phyloP scores from a whole-genome alignment of 163 green algal genomes.

The Volvox carteri region DNA sequence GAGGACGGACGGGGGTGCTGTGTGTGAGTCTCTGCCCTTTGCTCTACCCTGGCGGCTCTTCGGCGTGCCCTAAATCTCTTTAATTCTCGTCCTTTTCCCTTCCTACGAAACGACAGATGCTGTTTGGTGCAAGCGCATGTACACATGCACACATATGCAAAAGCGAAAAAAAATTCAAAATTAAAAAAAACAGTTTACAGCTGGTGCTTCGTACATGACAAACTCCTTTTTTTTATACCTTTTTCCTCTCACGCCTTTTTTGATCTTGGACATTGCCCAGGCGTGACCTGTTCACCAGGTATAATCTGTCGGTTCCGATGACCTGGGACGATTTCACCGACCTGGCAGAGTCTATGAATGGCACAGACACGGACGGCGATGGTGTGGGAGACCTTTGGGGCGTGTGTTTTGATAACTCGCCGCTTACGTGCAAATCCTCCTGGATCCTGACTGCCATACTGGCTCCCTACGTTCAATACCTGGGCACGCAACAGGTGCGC shows the following conservation, averaged over 20 bases:
- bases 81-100: too few relatives aligned
- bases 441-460: constrained; percentile 24
- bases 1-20: too few relatives aligned
- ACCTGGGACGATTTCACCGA: constrained; percentile 60
- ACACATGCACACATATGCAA: neutral
- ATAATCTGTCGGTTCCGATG: constrained; percentile 40
- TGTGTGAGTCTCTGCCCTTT: neutral
- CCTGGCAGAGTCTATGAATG: constrained; percentile 59
- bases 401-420: constrained; percentile 31
- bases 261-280: too few relatives aligned
- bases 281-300: constrained; percentile 52
- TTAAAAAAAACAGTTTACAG: neutral
- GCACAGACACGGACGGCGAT: constrained; percentile 60
- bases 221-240: neutral
- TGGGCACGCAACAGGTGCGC: constrained; percentile 44
- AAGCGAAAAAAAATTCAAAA: neutral
- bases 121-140: neutral
- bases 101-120: too few relatives aligned
- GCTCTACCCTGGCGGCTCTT: neutral
- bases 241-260: too few relatives aligned
- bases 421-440: constrained; percentile 24
- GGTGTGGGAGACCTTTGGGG: constrained; percentile 50
- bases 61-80: neutral
- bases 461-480: constrained; percentile 57
- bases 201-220: neutral